Evolutionary conservation across 768 basidiomycete genomes (phyloP).

Genomic region (Calvatia gigantea): DNA sequence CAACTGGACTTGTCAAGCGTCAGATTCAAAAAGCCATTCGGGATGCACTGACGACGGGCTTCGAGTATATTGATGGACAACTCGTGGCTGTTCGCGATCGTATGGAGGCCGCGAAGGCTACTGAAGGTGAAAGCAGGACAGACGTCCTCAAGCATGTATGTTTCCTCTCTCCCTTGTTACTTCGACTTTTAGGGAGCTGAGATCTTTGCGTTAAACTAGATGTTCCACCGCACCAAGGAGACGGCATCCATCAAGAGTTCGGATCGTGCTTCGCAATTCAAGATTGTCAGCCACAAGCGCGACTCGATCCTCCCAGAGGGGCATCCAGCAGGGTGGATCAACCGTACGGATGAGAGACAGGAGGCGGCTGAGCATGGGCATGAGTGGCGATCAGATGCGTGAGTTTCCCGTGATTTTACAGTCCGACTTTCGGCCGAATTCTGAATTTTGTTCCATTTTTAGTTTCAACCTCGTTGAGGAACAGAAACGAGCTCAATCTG

Average conservation of each 20-base stretch:
- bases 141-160: conserved; percentile 61
- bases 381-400: conserved; percentile 11
- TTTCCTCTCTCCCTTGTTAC: conserved; percentile 8
- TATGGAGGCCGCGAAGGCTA: conserved; percentile 56
- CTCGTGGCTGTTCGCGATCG: conserved; percentile 83
- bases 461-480: neutral
- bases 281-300: conserved; percentile 71
- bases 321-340: conserved; percentile 71
- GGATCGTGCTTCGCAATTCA: conserved; percentile 59
- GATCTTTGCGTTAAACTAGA: conserved; percentile 25
- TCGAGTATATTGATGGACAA: conserved; percentile 89
- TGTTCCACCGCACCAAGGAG: conserved; percentile 58
- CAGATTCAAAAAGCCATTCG: conserved; percentile 52
- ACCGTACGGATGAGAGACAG: conserved; percentile 45
- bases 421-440: neutral
- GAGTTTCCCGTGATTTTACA: neutral
- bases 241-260: conserved; percentile 24
- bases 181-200: neutral
- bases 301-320: conserved; percentile 67
- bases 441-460: neutral
- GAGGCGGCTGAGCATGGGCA: conserved; percentile 18
- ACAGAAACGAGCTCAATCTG: neutral
- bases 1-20: conserved; percentile 79
- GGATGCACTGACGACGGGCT: conserved; percentile 71
- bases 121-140: conserved; percentile 28